Base-by-base conservation (phyloP, 495 filamentous ascomycete species). In the Thozetella sp. region DNA sequence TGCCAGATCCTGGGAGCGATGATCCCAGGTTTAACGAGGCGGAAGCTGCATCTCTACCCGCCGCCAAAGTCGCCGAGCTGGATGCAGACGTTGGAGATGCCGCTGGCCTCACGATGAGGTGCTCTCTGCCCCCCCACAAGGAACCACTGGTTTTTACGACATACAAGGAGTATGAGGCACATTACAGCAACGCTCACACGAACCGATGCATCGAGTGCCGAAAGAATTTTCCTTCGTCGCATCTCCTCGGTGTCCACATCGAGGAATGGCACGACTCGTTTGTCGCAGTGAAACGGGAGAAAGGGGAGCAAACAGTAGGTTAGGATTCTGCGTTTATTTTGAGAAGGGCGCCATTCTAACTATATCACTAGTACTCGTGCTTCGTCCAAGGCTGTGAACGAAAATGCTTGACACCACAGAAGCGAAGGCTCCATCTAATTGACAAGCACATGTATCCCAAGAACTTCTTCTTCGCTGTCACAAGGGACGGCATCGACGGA, bases 361-460 rank as follows among this genome's bases (percentile, higher is more conserved):
- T 12, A 40, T 52, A n/a, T 3, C 22, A 24, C 20, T 48, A 96
- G 90, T 97, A 91, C 70, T 83, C 80, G 1, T 99, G 95, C 71
- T 95, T 98, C 68, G 88, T 97, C 17, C 90, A 96, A 66, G 86
- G 81, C 50, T 99, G 95, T 67, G 93, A 97, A 51, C 80, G 88
- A 58, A 87, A 93, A 73, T 98, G 93, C 75, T 88, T 83, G 25
- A 93, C 88, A 9, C 87, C 90, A 3, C 83, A 90, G 61, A 99
- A 96, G 72, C 85, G 95, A 51, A 80, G 89, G 53, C 85, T 91
- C 69, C 95, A 99, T 74, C 75, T 96, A 23, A 91, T 94, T 58
- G 94, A 97, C 72, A 97, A 97, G 74, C 95, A 99, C 66, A 85
- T 90, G 79, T 99, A 95, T 72, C 95, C 94, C 3, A 88, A 85